Evolutionary conservation across 2,329 filamentous ascomycete species (phyloP), one percentile per base, ranked within the genome.

Genomic region (Cryphonectria radicalis): DNA sequence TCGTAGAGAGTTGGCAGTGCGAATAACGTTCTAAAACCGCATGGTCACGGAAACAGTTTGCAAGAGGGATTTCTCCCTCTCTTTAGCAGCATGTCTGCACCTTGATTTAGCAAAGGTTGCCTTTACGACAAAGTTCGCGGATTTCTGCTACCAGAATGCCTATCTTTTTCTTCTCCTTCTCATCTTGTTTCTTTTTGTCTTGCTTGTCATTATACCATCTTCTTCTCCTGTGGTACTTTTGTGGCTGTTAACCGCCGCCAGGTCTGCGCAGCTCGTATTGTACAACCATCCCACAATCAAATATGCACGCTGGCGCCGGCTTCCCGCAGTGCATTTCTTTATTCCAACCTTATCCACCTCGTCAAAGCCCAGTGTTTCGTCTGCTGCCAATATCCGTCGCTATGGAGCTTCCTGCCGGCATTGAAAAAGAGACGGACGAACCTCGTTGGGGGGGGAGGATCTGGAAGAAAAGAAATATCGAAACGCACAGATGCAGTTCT

Each of bases 1-100:
- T 73, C 42, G 68, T 73, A 10, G 68, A 73, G n/a, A 66, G 50
- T 32, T 70, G 71, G 71, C 60, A 68, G 5, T 71, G 68, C 32
- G 65, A 68, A 37, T 73, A 55, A 67, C 35, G 55, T 57, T 1
- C 4, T 14, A 59, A 59, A 19, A 14, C 5, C 11, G 25, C 55
- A 17, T 57, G 25, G 11, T 57, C 11, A 14, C 53, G 53, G 53
- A 13, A 57, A 8, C 43, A 1, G 6, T 22, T 50, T 22, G 46
- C 46, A n/a, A n/a, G 46, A 50, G 46, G 19, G 46, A 50, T 22
- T 10, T 35, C 28, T 25, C n/a, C 19, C 19, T 8, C 22, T 50
- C 46, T 22, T 50, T 7, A n/a, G 22, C 46, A 8, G 14, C 35
- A 17, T 14, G 59, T 40, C 59, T 13, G 32, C 11, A 11, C 32